These are phyloP conservation scores for Myriosclerotinia duriaeana DNA, from an alignment of 2,329 filamentous ascomycete genomes.

Conservation along the genomic window DNA sequence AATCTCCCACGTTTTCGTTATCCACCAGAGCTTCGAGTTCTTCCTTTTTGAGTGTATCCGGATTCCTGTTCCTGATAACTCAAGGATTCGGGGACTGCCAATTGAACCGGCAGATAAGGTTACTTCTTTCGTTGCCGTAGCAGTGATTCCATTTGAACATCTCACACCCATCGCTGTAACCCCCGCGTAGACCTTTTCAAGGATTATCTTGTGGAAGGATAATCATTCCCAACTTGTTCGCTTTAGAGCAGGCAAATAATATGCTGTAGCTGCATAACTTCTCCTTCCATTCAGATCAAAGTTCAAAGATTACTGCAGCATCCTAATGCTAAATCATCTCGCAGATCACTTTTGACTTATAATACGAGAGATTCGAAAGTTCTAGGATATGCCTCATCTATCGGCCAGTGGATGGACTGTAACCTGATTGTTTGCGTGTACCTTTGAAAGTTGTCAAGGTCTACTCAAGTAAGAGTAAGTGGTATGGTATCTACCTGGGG, in stretches of 20 bases:
- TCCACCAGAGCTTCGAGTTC: slow-evolving; percentile 29
- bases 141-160: slow-evolving; percentile 27
- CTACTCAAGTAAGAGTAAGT: neutral
- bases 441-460: slow-evolving; percentile 4
- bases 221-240: slow-evolving; percentile 70
- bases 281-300: slow-evolving; percentile 25
- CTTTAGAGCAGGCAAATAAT: slow-evolving; percentile 26
- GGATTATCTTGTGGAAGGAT: slow-evolving; percentile 66
- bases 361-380: slow-evolving; percentile 2
- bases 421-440: slow-evolving; percentile 18
- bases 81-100: slow-evolving; percentile 39
- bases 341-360: slow-evolving; percentile 5
- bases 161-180: neutral
- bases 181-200: slow-evolving; percentile 5
- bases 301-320: slow-evolving; percentile 50
- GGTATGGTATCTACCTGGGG: slow-evolving; percentile 6
- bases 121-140: slow-evolving; percentile 36
- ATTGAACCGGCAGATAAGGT: slow-evolving; percentile 36
- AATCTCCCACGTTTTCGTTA: slow-evolving; percentile 31
- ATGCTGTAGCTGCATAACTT: slow-evolving; percentile 31
- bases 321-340: slow-evolving; percentile 3
- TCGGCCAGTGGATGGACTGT: slow-evolving; percentile 31
- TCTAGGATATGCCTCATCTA: slow-evolving; percentile 10
- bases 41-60: slow-evolving; percentile 24
- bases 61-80: slow-evolving; percentile 40